Evolutionary conservation across 1,284 basidiomycete genomes (phyloP).

Genomic region (Fomitiporia mediterranea): DNA sequence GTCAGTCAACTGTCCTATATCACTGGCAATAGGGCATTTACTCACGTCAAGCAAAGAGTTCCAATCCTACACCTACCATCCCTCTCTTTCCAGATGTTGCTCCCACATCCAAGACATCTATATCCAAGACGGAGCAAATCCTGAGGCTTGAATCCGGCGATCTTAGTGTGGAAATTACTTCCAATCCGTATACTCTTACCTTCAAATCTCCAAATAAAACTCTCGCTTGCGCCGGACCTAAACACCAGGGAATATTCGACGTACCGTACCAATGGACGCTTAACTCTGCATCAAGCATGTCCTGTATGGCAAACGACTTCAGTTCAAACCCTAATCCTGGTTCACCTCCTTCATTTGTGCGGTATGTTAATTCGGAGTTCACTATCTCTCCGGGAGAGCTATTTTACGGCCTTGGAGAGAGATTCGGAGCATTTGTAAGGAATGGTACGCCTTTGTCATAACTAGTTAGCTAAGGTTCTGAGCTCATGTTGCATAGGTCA

Average conservation of each 20-base stretch:
- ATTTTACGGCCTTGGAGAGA: constrained; percentile 69
- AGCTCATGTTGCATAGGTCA: constrained; percentile 39
- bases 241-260: constrained; percentile 61
- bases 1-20: constrained; percentile 16
- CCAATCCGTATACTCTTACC: constrained; percentile 57
- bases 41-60: constrained; percentile 26
- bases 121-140: constrained; percentile 35
- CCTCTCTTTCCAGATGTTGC: constrained; percentile 60
- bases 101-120: constrained; percentile 39
- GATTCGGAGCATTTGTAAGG: constrained; percentile 71
- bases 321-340: constrained; percentile 53
- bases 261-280: constrained; percentile 60
- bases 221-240: constrained; percentile 52
- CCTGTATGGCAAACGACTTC: constrained; percentile 52
- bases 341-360: constrained; percentile 40
- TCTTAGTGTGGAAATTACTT: constrained; percentile 47
- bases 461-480: no score
- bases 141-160: constrained; percentile 41
- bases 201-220: constrained; percentile 49
- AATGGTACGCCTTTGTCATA: constrained; percentile 55
- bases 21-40: background rate
- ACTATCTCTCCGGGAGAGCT: constrained; percentile 66
- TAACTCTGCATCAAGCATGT: constrained; percentile 54
- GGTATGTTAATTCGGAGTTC: constrained; percentile 65
- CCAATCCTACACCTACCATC: constrained; percentile 44